Base-by-base conservation (phyloP, 2,329 filamentous ascomycete genomes). In the Sphaerostilbella broomeana region DNA sequence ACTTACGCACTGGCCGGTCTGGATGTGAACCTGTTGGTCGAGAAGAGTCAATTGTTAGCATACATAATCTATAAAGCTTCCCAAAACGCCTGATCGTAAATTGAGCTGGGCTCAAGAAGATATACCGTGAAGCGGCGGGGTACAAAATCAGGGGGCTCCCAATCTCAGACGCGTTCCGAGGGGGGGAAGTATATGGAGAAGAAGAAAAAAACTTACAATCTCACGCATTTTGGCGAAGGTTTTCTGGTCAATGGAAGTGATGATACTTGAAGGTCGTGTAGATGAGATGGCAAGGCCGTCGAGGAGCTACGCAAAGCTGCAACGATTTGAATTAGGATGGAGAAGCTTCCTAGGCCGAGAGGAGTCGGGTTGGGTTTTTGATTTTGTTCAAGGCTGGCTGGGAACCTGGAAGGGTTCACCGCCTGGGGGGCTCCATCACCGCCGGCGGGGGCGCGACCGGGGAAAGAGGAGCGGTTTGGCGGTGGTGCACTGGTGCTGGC, bases 1-100 rank as follows among this genome's bases (percentile, higher is more conserved):
- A 74, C 72, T 72, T 72, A 95, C 90, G 77, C 92, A 97, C 82
- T 98, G 92, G 71, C 92, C 92, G 79, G 92, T 98, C 77, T 98
- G 92, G 61, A 98, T 88, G 74, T 98, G 92, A 73, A 97, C 90
- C 90, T 97, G 64, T 76, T 60, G 87, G 62, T 73, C 60, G 51
- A 51, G 51, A 53, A 57, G 61, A 60, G 67, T 68, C 60, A 63
- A 49, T 46, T 27, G 77, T 81, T 72, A 84, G 80, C 69, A 57
- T 60, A 60, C 55, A 50, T 46, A 45, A 28, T 20, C 4, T 12
- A 25, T 26, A 18, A 7, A 26, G 17, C 16, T 38, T 34, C 24
- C 33, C 6, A 25, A 18, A 11, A 28, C 13, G 25, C 15, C 9
- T 25, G 19, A 38, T 33, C 29, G 35, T n/a, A n/a, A 19, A 19